Evolutionary conservation across 257 asterid genomes (phyloP).

Genomic region (Fraxinus pennsylvanica): DNA sequence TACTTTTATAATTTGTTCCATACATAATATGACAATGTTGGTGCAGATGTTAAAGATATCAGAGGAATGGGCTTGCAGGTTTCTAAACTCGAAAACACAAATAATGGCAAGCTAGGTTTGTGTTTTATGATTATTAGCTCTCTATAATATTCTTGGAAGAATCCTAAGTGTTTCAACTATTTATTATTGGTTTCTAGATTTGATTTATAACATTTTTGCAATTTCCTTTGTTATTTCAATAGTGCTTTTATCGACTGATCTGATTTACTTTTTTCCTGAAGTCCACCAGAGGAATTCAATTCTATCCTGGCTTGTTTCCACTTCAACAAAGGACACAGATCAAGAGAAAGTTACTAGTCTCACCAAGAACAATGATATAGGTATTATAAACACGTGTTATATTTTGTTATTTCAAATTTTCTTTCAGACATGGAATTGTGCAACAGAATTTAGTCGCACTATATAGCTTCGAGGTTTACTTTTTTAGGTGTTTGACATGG

Average conservation of each 20-base stretch:
- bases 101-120: constrained; percentile 63
- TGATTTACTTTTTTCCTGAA: constrained; percentile 34
- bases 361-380: constrained; percentile 38
- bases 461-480: background rate
- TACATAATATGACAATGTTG: constrained; percentile 18
- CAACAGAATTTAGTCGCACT: background rate
- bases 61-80: constrained; percentile 98
- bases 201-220: background rate
- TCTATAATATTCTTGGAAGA: constrained; percentile 13
- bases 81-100: constrained; percentile 84
- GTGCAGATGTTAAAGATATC: constrained; percentile 77
- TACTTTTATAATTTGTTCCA: background rate
- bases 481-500: background rate
- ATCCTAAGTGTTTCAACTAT: background rate
- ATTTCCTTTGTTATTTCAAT: constrained; percentile 7
- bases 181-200: constrained; percentile 13
- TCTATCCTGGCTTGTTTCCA: constrained; percentile 73
- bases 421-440: background rate
- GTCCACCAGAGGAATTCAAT: constrained; percentile 65
- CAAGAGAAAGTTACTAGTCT: constrained; percentile 26
- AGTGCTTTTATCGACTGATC: constrained; percentile 16
- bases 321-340: constrained; percentile 44
- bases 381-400: constrained; percentile 21
- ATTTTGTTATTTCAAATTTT: constrained; percentile 1
- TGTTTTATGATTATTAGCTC: constrained; percentile 13